Conservation (phyloP, 163 green algal genomes). For the Scenedesmus sp. region DNA sequence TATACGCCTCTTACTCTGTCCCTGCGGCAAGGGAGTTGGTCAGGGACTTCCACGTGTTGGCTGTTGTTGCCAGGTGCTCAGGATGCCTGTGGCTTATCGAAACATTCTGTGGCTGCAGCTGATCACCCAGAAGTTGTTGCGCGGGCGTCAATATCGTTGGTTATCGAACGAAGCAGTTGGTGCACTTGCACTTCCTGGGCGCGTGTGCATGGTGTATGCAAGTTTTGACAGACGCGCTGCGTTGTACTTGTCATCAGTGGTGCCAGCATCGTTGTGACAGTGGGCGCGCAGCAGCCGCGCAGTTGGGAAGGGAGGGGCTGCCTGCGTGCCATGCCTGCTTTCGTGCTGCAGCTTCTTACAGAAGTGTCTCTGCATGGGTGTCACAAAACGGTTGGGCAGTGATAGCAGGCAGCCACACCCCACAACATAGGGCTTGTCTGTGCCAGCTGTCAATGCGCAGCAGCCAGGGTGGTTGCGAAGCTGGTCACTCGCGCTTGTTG, state of each 20-base stretch:
- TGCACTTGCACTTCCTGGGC: background rate
- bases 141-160: background rate
- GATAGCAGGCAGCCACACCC: too few species aligned
- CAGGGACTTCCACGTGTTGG: background rate
- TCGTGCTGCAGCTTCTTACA: too few species aligned
- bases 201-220: background rate
- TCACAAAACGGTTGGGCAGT: too few species aligned
- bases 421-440: background rate
- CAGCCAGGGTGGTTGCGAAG: background rate
- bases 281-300: too few species aligned
- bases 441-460: background rate
- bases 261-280: too few species aligned
- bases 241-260: too few species aligned
- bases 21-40: background rate
- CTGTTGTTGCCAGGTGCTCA: background rate
- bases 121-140: too few species aligned
- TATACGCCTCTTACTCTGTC: background rate
- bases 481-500: background rate
- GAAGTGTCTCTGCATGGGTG: too few species aligned
- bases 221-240: too few species aligned
- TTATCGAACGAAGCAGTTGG: background rate
- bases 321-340: too few species aligned
- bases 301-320: too few species aligned
- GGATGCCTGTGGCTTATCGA: background rate
- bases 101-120: background rate